Conservation (phyloP, 148 eudicot species). For the Vaccinium corymbosum region DNA sequence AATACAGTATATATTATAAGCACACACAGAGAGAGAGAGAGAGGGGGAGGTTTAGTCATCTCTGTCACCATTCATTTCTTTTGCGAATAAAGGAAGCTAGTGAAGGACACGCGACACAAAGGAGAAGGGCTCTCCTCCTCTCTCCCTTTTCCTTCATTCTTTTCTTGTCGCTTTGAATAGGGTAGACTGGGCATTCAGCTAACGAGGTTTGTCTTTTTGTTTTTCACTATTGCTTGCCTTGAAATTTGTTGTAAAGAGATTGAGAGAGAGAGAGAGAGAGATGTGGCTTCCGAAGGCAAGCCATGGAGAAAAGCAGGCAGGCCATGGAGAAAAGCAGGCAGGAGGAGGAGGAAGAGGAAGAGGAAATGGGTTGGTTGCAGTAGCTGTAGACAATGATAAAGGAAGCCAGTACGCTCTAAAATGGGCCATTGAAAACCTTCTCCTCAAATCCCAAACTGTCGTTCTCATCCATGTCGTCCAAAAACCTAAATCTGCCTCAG, state of each 20-base stretch:
- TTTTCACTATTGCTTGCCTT: not conserved
- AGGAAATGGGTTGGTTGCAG: conserved; percentile 50
- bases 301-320: conserved; percentile 19
- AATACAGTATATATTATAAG: too few relatives aligned
- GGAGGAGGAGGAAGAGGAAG: conserved; percentile 10
- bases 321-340: conserved; percentile 19
- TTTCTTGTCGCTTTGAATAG: not conserved
- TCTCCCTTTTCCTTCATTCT: not conserved
- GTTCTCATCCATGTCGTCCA: conserved; percentile 62
- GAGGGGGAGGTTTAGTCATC: not conserved
- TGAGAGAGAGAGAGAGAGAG: conserved; percentile 1
- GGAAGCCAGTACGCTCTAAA: conserved; percentile 51
- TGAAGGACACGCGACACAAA: not conserved
- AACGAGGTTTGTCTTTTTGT: not conserved
- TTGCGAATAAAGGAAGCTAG: not conserved
- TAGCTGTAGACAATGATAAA: conserved; percentile 59
- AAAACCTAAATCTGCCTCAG: conserved; percentile 29
- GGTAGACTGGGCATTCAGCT: too few relatives aligned
- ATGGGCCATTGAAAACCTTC: conserved; percentile 55
- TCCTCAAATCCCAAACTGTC: conserved; percentile 41
- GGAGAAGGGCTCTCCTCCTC: not conserved
- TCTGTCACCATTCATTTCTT: not conserved
- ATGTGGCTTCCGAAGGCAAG: conserved; percentile 46
- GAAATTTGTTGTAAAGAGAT: not conserved
- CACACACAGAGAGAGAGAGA: not conserved